A percentile compares a stretch with the other conserved stretches of the same genome.
Evolutionary conservation across 2,329 filamentous ascomycete species (phyloP).

Genomic region (Exophiala spinifera): DNA sequence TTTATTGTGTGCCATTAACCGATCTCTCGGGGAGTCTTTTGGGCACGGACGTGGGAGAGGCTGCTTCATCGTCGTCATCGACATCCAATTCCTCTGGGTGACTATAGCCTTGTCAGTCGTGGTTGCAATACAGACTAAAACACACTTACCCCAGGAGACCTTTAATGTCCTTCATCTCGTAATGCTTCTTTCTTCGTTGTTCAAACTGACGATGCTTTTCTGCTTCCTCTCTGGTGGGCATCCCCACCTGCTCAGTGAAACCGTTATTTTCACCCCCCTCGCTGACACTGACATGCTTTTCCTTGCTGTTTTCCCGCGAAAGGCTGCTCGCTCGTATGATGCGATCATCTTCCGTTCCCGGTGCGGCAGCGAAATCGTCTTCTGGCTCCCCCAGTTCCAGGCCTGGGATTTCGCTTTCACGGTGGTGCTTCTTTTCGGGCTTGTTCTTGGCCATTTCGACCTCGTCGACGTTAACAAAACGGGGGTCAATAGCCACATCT

Average conservation of each 20-base stretch:
- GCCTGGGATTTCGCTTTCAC: slow-evolving; percentile 81
- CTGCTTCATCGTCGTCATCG: slow-evolving; percentile 59
- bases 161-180: slow-evolving; percentile 97
- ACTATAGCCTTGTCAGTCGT: slow-evolving; percentile 27
- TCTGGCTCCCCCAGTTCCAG: slow-evolving; percentile 92
- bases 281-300: slow-evolving; percentile 82
- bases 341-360: slow-evolving; percentile 42
- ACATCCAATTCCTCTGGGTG: slow-evolving; percentile 66
- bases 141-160: slow-evolving; percentile 68
- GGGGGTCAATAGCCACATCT: slow-evolving; percentile 32
- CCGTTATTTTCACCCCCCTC: slow-evolving; percentile 47
- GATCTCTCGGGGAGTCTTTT: slow-evolving; percentile 38
- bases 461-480: slow-evolving; percentile 52
- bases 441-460: slow-evolving; percentile 53
- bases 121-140: no score
- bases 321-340: slow-evolving; percentile 41
- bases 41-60: slow-evolving; percentile 36
- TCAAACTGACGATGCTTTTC: slow-evolving; percentile 94
- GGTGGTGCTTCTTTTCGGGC: slow-evolving; percentile 41
- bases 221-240: slow-evolving; percentile 66
- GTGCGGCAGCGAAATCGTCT: slow-evolving; percentile 57
- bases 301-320: slow-evolving; percentile 42
- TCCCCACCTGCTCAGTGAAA: slow-evolving; percentile 48
- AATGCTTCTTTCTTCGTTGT: slow-evolving; percentile 88
- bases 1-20: slow-evolving; percentile 31